Evolutionary conservation across 2,329 filamentous ascomycete genomes (phyloP).

Genomic region (Fusarium nodosum): DNA sequence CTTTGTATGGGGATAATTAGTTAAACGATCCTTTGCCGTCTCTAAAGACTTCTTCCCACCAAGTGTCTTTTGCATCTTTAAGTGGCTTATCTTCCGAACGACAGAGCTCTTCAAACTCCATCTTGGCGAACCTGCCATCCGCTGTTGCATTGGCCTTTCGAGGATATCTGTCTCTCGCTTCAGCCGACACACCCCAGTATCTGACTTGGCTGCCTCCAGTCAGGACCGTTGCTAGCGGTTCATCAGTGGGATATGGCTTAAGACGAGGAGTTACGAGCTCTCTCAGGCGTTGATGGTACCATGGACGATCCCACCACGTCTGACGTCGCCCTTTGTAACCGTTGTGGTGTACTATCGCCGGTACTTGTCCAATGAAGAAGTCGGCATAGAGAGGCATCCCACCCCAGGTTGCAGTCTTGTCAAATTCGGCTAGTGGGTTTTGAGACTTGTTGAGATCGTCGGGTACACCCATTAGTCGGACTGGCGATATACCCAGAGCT

Average conservation of each 20-base stretch:
- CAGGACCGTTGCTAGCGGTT: background rate
- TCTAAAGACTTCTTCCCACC: conserved; percentile 18
- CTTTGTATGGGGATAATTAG: fast-evolving
- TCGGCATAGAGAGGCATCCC: conserved; percentile 5
- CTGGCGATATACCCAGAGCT: background rate
- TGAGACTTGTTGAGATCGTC: background rate
- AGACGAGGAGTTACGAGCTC: background rate
- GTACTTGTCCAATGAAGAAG: background rate
- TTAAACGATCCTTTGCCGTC: background rate
- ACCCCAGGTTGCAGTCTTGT: background rate
- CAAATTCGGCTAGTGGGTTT: background rate
- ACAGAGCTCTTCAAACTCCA: background rate
- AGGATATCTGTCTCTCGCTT: background rate
- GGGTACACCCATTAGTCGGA: background rate
- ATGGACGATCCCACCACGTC: conserved; percentile 13
- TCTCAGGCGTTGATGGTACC: conserved; percentile 8
- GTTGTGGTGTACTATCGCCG: conserved; percentile 3
- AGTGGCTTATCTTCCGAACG: background rate
- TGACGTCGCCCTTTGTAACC: background rate
- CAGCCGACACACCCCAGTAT: conserved; percentile 16
- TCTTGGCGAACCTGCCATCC: background rate
- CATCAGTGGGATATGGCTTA: fast-evolving
- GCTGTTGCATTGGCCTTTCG: conserved; percentile 7
- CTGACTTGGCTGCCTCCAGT: background rate
- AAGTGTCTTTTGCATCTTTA: background rate